phyloP scores from a whole-genome alignment of 306 rosid genomes.

The Acacia acuminata region DNA sequence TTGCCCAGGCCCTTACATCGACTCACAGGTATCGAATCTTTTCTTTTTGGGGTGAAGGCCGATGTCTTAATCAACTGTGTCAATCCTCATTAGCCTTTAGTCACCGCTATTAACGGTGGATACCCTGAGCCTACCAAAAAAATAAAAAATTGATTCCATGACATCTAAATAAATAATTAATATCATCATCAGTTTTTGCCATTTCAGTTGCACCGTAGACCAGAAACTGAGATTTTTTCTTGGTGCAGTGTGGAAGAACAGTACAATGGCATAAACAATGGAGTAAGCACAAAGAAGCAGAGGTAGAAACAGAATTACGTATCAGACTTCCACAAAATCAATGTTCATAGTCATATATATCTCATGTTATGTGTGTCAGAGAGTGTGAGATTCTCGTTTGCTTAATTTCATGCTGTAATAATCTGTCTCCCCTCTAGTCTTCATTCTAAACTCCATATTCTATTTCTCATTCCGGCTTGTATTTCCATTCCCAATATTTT shows the following conservation, averaged over 20 bases:
- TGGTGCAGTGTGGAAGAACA: slow-evolving; percentile 16
- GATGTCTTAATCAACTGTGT: too few relatives aligned
- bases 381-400: not conserved
- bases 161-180: not conserved
- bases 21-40: too few relatives aligned
- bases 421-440: not conserved
- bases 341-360: slow-evolving; percentile 9
- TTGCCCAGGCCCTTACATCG: too few relatives aligned
- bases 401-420: not conserved
- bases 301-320: slow-evolving; percentile 48
- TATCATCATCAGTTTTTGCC: not conserved
- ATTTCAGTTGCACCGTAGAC: not conserved
- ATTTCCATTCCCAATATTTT: slow-evolving; percentile 4
- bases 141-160: not conserved
- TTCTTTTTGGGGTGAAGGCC: too few relatives aligned
- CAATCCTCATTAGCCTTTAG: too few relatives aligned
- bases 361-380: not conserved
- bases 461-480: not conserved
- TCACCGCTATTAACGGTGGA: too few relatives aligned
- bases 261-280: not conserved
- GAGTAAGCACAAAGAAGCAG: slow-evolving; percentile 28
- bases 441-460: not conserved
- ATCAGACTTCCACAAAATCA: slow-evolving; percentile 51
- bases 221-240: not conserved
- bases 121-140: too few relatives aligned